Evolutionary conservation across 108 stramenopile species (phyloP).

Genomic region (Stephanodiscus minutulus): DNA sequence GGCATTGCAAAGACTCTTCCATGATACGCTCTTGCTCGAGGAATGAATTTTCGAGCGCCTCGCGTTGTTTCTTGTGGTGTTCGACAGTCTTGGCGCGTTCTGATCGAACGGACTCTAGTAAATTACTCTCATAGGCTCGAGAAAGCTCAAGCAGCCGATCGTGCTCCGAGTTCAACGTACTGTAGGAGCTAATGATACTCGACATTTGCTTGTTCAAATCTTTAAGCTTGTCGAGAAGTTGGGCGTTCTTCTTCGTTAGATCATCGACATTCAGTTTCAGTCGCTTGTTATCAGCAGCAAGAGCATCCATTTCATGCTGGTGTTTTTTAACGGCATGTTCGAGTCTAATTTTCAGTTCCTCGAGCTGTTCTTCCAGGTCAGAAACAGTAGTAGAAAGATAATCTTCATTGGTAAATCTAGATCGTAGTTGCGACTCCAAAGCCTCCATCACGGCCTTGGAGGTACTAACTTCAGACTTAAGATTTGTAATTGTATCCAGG

Average conservation of each 20-base stretch:
- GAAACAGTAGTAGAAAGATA: conserved; percentile 52
- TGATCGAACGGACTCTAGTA: conserved; percentile 46
- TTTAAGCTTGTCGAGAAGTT: conserved; percentile 34
- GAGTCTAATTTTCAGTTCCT: conserved; percentile 38
- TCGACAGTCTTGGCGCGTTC: conserved; percentile 45
- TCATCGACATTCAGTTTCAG: conserved; percentile 45
- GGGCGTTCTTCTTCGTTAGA: conserved; percentile 43
- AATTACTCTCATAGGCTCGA: conserved; percentile 32
- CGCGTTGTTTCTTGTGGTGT: conserved; percentile 41
- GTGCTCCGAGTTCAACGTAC: conserved; percentile 53
- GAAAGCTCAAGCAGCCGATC: conserved; percentile 53
- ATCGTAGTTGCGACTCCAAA: conserved; percentile 54
- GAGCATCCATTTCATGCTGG: conserved; percentile 44
- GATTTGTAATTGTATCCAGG: conserved; percentile 43
- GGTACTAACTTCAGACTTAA: conserved; percentile 53
- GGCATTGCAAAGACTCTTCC: conserved; percentile 37
- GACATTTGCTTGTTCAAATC: conserved; percentile 54
- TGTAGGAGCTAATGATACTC: conserved; percentile 51
- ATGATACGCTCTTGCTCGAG: conserved; percentile 47
- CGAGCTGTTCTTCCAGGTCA: conserved; percentile 50
- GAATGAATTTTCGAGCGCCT: conserved; percentile 45
- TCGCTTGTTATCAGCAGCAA: conserved; percentile 43
- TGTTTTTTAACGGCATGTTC: conserved; percentile 46
- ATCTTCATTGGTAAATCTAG: conserved; percentile 57
- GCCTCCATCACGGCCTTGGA: conserved; percentile 61